phyloP scores from a whole-genome alignment of 2,329 filamentous ascomycete species.

The Alternaria gaisen region DNA sequence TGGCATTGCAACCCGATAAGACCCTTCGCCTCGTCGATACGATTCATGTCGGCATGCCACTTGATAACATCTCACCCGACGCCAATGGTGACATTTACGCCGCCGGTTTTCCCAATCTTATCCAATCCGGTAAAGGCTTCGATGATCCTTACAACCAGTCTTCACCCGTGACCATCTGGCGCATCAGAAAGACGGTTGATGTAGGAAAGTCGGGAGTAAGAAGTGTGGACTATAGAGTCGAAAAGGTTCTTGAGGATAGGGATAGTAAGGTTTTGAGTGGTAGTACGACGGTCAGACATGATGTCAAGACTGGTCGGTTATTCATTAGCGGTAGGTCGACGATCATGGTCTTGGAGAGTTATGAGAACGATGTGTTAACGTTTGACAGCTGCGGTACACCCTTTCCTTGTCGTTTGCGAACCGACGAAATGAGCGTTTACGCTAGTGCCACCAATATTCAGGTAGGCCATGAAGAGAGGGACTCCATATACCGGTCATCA shows the following conservation, averaged over 20 bases:
- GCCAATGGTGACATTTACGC: conserved; percentile 38
- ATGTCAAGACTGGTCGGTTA: conserved; percentile 36
- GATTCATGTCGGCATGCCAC: conserved; percentile 35
- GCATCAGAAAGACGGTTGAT: conserved; percentile 27
- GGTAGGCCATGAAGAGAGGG: background rate
- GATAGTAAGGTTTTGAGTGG: conserved; percentile 32
- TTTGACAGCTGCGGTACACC: conserved; percentile 14
- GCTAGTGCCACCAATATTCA: rapidly evolving
- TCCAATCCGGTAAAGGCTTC: conserved; percentile 18
- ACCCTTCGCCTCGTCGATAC: conserved; percentile 32
- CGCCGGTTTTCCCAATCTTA: conserved; percentile 29
- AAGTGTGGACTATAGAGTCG: conserved; percentile 27
- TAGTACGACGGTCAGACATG: conserved; percentile 37
- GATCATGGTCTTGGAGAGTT: background rate
- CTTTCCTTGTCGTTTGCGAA: conserved; percentile 21
- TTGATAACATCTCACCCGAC: conserved; percentile 41
- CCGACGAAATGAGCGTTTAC: background rate
- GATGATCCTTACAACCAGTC: conserved; percentile 25
- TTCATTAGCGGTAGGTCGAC: conserved; percentile 35
- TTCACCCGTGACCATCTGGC: conserved; percentile 31
- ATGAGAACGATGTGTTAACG: background rate
- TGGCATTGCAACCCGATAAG: conserved; percentile 26
- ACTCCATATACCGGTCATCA: background rate
- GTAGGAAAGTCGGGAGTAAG: background rate
- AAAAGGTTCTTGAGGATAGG: conserved; percentile 41